Evolutionary conservation across 768 basidiomycete species (phyloP).

Genomic region (Tubosaeta brunneosetosa): DNA sequence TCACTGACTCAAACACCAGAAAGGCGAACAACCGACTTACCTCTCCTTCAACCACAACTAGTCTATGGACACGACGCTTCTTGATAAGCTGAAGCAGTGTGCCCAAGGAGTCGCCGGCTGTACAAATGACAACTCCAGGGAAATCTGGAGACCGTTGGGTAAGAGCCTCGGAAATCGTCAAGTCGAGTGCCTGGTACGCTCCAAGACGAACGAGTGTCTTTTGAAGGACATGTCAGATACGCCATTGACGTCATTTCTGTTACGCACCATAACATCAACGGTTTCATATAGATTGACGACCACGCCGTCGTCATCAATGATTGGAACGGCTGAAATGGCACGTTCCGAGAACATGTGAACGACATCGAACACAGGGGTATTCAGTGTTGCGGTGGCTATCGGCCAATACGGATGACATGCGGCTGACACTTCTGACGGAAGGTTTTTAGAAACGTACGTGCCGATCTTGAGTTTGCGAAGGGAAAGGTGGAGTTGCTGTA

Average conservation of each 20-base stretch:
- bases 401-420: conserved; percentile 78
- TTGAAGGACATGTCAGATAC: conserved; percentile 2
- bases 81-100: conserved; percentile 89
- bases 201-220: conserved; percentile 93
- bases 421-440: conserved; percentile 42
- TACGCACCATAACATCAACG: conserved; percentile 88
- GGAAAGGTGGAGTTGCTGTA: conserved; percentile 72
- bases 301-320: conserved; percentile 86
- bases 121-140: conserved; percentile 94
- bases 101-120: conserved; percentile 85
- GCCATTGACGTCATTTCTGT: neutral
- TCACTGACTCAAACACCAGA: neutral
- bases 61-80: conserved; percentile 87
- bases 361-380: conserved; percentile 94
- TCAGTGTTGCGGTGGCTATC: conserved; percentile 84
- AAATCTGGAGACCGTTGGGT: conserved; percentile 92
- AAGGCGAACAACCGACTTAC: conserved; percentile 34
- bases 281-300: conserved; percentile 98
- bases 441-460: conserved; percentile 71
- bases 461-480: conserved; percentile 89
- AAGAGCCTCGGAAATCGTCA: conserved; percentile 89
- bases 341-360: conserved; percentile 98
- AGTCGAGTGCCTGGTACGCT: conserved; percentile 92
- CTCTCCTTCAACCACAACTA: conserved; percentile 94
- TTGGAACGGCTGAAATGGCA: conserved; percentile 95